phyloP scores from a whole-genome alignment of 2,329 filamentous ascomycete genomes.

The Pseudogymnoascus sp. region DNA sequence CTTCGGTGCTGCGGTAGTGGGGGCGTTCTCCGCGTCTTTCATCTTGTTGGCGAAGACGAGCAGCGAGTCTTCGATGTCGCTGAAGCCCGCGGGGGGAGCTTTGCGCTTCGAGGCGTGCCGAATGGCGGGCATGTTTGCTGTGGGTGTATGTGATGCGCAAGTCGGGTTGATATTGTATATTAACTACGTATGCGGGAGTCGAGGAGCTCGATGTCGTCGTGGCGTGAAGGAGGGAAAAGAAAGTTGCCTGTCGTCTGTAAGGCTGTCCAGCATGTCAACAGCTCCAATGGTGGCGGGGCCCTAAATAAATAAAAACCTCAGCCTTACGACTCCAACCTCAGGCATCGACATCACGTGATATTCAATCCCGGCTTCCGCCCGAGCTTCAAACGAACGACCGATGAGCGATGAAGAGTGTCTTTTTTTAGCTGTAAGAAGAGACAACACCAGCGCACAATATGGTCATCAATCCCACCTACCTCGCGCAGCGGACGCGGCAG shows the following conservation, averaged over 20 bases:
- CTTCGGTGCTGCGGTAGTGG: conserved; percentile 69
- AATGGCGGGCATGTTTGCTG: conserved; percentile 61
- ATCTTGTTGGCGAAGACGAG: conserved; percentile 84
- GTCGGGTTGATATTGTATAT: neutral
- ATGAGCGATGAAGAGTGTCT: neutral
- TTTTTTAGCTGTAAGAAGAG: conserved; percentile 12
- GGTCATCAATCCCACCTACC: conserved; percentile 89
- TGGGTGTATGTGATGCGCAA: neutral
- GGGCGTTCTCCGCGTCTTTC: conserved; percentile 90
- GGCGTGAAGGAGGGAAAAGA: neutral
- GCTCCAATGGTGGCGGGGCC: conserved; percentile 1
- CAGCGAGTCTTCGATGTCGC: conserved; percentile 79
- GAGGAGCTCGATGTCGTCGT: neutral
- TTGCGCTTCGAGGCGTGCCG: conserved; percentile 69
- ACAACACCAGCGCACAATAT: conserved; percentile 44
- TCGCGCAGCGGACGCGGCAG: conserved; percentile 71
- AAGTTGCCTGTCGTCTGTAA: neutral
- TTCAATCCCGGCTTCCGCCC: neutral
- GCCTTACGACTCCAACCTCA: neutral
- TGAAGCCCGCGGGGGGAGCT: conserved; percentile 77
- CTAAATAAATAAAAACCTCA: conserved; percentile 4
- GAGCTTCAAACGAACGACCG: neutral
- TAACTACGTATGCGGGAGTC: neutral
- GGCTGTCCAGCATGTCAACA: neutral
- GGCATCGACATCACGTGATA: neutral